Evolutionary conservation across 371 early-diverging fungal genomes (phyloP), one percentile per base, ranked within the genome.

Genomic region (Dichotomocladium elegans): DNA sequence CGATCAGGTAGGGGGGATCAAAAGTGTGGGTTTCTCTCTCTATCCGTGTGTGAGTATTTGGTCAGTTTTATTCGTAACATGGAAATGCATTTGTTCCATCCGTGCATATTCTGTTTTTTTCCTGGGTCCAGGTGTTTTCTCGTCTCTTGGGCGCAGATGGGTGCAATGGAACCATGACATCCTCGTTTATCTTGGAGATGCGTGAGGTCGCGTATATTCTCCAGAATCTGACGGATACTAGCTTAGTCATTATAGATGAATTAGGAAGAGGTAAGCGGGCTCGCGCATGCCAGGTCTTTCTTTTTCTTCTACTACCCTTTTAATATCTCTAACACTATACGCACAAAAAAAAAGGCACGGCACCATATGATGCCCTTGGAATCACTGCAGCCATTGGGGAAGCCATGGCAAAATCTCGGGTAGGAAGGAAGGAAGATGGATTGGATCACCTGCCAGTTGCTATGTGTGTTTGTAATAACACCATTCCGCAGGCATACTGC

Each of bases 181-280:
- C 92, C 1, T 90, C 95, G 0, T 98, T 98, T 66, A 86, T 92
- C 86, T 70, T 81, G 15, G 99, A 98, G 66, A 96, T 97, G 96
- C 77, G 79, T 24, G 95, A 95, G 60, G 82, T 90, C 0, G 83
- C 94, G 0, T 90, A 85, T 52, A 87, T 99, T 40, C 67, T 96
- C 34, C 81, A 90, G 42, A 78, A 86, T 53, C 76, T 87, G 3
- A 83, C 86, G 0, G 63, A 76, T 27, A 58, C 69, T 12, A 87
- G 91, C 41, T 66, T 99, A 17, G 83, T 96, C 1, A 70, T 99
- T 25, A 85, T 99, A 41, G 99, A 99, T 65, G 99, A 99, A 70
- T 83, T 99, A 11, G 99, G 99, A 5, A 69, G 98, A 73, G 98
- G 99, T 79, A 79, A 29, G 28, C 10, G 26, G 21, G 33, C 22